Base-by-base conservation (phyloP, 2,329 filamentous ascomycete species). In the Colletotrichum sidae region DNA sequence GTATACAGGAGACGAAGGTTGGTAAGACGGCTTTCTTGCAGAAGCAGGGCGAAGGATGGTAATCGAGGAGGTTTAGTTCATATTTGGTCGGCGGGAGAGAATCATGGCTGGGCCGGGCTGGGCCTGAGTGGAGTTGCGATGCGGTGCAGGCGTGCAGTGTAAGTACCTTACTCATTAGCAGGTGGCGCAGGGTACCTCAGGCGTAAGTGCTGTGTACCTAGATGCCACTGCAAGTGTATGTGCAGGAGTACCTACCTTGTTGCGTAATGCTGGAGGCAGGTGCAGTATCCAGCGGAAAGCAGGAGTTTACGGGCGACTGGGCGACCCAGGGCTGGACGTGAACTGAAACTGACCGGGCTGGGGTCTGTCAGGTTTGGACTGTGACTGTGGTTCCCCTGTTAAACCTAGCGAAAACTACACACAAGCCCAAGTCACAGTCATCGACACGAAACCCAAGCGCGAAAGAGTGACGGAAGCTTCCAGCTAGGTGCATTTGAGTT, bases 381-480 rank as follows among this genome's bases (percentile, higher is more conserved):
- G 6, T 17, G 38, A 13, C 33, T 49, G 38, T 35, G 42, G 42
- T 33, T 38, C 39, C 15, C 25, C 25, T 25, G 25, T 1, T 8
- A 38, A 11, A 17, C 12, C 38, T 38, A 41, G 41, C 13, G 39
- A 25, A 39, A 38, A 52, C 46, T 49, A 39, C 25, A 12, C 33
- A 7, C 25, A 39, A 34, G 11, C 49, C 56, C 37, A 17, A 17
- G 17, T 17, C 17, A 17, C 17, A 17, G 17, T 17, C 17, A 17
- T 17, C 17, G 17, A 17, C 17, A 17, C 17, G 17, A 39, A 34
- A 9, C 49, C 56, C 37, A 45, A 13, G 13, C 13, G 25, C 46
- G 53, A 59, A 5, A 25, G 65, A 62, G 62, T 67, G 55, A 58
- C 56, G 58, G 60, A 65, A 65, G 63, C 60, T 64, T 64, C 51